A percentile compares a stretch with the other conserved stretches of the same genome.
These are phyloP conservation scores for Suillus sp. DNA, from an alignment of 768 basidiomycete genomes.

Conservation along the genomic window DNA sequence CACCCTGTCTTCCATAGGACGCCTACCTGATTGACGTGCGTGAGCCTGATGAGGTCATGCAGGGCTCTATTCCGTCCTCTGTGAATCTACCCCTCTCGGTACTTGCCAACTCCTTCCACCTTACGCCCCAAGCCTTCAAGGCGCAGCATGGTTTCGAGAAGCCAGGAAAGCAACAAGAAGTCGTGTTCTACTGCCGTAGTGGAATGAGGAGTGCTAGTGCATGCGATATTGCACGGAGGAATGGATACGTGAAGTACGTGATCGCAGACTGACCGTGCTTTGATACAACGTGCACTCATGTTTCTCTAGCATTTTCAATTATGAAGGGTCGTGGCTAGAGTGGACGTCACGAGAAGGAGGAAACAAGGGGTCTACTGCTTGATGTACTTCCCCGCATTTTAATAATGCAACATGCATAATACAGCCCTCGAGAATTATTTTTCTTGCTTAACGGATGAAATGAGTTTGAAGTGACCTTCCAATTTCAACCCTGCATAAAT, in stretches of 20 bases:
- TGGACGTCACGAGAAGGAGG: constrained; percentile 65
- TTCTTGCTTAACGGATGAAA: neutral
- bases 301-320: constrained; percentile 60
- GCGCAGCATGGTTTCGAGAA: constrained; percentile 73
- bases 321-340: constrained; percentile 86
- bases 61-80: constrained; percentile 90
- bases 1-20: constrained; percentile 45
- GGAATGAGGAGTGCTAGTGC: constrained; percentile 84
- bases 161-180: constrained; percentile 66
- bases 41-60: constrained; percentile 87
- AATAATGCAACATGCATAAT: constrained; percentile 2
- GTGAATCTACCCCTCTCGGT: constrained; percentile 86
- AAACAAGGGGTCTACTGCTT: constrained; percentile 32
- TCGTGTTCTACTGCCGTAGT: constrained; percentile 90
- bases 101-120: constrained; percentile 66
- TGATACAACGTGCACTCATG: neutral
- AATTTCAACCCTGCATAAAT: neutral
- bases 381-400: constrained; percentile 9
- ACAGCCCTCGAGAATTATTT: constrained; percentile 5
- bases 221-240: constrained; percentile 76
- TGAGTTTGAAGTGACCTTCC: neutral
- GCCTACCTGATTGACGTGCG: constrained; percentile 87
- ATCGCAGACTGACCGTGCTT: constrained; percentile 3
- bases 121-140: constrained; percentile 57
- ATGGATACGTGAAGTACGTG: constrained; percentile 78